phyloP scores from a whole-genome alignment of 768 basidiomycete species.

The Lyophyllum decastes region DNA sequence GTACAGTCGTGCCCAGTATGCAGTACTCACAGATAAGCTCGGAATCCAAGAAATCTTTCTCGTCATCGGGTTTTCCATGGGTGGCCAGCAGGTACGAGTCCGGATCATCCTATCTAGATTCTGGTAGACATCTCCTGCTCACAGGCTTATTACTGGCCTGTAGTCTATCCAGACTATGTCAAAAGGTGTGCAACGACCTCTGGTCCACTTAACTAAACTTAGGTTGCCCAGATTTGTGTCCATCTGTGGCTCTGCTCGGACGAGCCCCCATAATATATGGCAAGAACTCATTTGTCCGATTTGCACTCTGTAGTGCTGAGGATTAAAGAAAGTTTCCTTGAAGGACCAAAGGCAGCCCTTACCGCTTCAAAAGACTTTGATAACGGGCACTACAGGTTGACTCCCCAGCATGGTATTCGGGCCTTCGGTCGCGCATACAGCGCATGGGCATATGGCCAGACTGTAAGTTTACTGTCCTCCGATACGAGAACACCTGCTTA shows the following conservation, averaged over 20 bases:
- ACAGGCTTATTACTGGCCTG: conserved; percentile 59
- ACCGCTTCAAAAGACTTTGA: conserved; percentile 56
- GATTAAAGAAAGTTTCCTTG: conserved; percentile 45
- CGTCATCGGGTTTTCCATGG: conserved; percentile 62
- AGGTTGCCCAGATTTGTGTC: conserved; percentile 41
- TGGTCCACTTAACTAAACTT: not conserved
- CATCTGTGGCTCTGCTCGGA: conserved; percentile 57
- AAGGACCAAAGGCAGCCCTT: conserved; percentile 59
- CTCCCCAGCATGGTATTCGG: conserved; percentile 50
- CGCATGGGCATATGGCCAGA: conserved; percentile 61
- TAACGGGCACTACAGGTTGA: conserved; percentile 48
- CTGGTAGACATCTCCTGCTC: not conserved
- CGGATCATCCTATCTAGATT: not conserved
- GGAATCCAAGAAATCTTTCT: conserved; percentile 44
- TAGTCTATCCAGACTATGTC: conserved; percentile 55
- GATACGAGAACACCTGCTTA: not conserved
- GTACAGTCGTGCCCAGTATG: conserved; percentile 52
- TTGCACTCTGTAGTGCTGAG: not conserved
- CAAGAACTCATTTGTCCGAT: conserved; percentile 15
- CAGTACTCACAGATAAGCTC: conserved; percentile 49
- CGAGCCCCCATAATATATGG: conserved; percentile 59
- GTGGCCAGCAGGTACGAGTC: conserved; percentile 45
- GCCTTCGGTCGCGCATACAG: conserved; percentile 59
- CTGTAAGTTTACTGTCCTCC: conserved; percentile 30
- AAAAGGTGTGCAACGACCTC: conserved; percentile 36